phyloP scores from a whole-genome alignment of 2,329 filamentous ascomycete species.

The Cordyceps pruinosa region DNA sequence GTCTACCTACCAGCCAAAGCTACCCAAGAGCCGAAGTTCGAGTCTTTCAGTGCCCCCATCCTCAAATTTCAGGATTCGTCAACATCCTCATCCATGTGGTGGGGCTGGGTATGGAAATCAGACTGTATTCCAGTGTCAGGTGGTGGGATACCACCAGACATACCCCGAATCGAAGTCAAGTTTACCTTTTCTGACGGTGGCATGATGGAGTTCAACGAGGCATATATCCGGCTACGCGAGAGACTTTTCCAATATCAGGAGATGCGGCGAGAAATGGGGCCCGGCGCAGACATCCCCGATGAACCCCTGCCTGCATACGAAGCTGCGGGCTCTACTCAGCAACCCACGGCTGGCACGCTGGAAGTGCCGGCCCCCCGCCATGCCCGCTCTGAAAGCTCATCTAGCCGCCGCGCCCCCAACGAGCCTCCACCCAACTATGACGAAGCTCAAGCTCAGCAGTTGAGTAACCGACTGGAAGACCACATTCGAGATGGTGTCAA shows the following conservation, averaged over 20 bases:
- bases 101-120: slow-evolving; percentile 86
- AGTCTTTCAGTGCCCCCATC: slow-evolving; percentile 85
- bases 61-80: slow-evolving; percentile 82
- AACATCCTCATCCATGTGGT: slow-evolving; percentile 75
- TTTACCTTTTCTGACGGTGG: slow-evolving; percentile 91
- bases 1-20: slow-evolving; percentile 76
- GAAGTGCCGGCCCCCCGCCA: slow-evolving; percentile 19
- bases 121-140: slow-evolving; percentile 72
- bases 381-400: slow-evolving; percentile 29
- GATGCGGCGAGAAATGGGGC: slow-evolving; percentile 61
- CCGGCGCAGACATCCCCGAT: slow-evolving; percentile 59
- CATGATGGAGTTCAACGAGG: slow-evolving; percentile 82
- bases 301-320: slow-evolving; percentile 89
- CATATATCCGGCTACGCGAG: slow-evolving; percentile 79
- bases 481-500: slow-evolving; percentile 70
- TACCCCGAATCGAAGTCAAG: slow-evolving; percentile 70
- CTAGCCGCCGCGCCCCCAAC: slow-evolving; percentile 43
- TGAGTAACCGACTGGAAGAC: slow-evolving; percentile 55
- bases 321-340: slow-evolving; percentile 35
- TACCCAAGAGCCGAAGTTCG: slow-evolving; percentile 54
- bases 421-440: slow-evolving; percentile 90
- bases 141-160: slow-evolving; percentile 70
- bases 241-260: slow-evolving; percentile 75
- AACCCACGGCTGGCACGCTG: slow-evolving; percentile 22
- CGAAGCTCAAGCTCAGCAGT: slow-evolving; percentile 71